Base-by-base conservation (phyloP, 2,329 filamentous ascomycete genomes). In the Trichoderma arundinaceum region DNA sequence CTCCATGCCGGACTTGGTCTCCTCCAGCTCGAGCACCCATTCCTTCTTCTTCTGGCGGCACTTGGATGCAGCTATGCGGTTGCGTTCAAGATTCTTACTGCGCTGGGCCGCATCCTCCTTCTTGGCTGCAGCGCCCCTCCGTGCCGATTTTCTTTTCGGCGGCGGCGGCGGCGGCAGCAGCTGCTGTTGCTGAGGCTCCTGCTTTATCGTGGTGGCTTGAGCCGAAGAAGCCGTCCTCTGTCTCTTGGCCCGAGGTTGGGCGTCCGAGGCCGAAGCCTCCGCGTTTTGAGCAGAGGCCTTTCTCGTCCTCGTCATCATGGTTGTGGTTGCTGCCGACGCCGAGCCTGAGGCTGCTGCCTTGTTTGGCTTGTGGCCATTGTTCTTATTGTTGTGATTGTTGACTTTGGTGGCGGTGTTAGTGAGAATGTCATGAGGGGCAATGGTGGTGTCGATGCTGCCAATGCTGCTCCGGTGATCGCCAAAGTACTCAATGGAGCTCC, bases 11-110 rank as follows among this genome's bases (percentile, higher is more conserved):
- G 74, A 69, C 64, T 80, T 81, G 6, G 77, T 78, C 61, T 81
- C 79, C 66, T 86, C 82, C 22, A 86, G 72, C n/a, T 81, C 79
- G 12, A 76, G 76, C 22, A 83, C 80, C 79, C 81, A 85, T 69
- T 80, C 77, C 75, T 86, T 87, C 71, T 85, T 86, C 76, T 91
- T 91, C 72, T 89, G 85, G 3, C 90, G 85, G 72, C 90, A 92
- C 73, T 92, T 92, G 74, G 87, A 90, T 1, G 90, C 90, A 0
- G 90, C 90, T 2, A 90, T 79, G 9, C 90, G 83, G 74, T 93
- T 93, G 67, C 90, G 85, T 75, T 91, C 88, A 0, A 92, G 81
- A 70, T 88, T 88, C 68, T 83, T 83, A 67, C 80, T 82, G 33
- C 86, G 80, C 70, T 84, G 67, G 7, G 65, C 44, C 3, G 46